A percentile compares a stretch with the other conserved stretches of the same genome.
Evolutionary conservation across 2,329 filamentous ascomycete species (phyloP).

Genomic region (Fusarium nanum): DNA sequence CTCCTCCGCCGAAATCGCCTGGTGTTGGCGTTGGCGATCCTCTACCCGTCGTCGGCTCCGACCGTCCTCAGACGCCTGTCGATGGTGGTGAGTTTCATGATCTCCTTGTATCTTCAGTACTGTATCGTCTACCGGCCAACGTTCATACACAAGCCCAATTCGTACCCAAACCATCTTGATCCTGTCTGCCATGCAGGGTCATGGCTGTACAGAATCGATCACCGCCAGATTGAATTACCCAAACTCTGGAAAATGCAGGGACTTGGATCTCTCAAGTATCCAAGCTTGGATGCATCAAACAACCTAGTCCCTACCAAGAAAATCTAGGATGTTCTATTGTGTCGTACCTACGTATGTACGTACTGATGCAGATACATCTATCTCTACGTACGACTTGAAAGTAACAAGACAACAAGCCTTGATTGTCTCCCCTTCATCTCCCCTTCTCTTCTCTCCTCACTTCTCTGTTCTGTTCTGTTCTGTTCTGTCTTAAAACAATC

Average conservation of each 20-base stretch:
- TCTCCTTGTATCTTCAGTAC: background rate
- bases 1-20: constrained; percentile 4
- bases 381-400: constrained; percentile 1
- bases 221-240: constrained; percentile 38
- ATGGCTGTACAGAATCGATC: constrained; percentile 34
- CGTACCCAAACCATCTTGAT: constrained; percentile 4
- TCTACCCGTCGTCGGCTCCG: constrained; percentile 35
- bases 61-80: constrained; percentile 24
- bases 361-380: background rate
- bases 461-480: background rate
- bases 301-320: constrained; percentile 14
- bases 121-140: background rate
- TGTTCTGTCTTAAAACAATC: constrained; percentile 11
- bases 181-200: constrained; percentile 30
- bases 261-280: constrained; percentile 29
- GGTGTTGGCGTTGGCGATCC: constrained; percentile 12
- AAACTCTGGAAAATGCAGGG: constrained; percentile 35
- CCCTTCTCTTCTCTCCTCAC: background rate
- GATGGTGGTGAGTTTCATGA: constrained; percentile 13
- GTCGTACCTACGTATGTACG: background rate
- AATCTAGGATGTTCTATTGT: constrained; percentile 12
- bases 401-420: constrained; percentile 1
- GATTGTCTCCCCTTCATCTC: background rate
- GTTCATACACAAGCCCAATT: constrained; percentile 13
- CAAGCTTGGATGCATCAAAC: constrained; percentile 34